Evolutionary conservation across 352 stramenopile species (phyloP), one percentile per base, ranked within the genome.

Genomic region (Pythium insidiosum): DNA sequence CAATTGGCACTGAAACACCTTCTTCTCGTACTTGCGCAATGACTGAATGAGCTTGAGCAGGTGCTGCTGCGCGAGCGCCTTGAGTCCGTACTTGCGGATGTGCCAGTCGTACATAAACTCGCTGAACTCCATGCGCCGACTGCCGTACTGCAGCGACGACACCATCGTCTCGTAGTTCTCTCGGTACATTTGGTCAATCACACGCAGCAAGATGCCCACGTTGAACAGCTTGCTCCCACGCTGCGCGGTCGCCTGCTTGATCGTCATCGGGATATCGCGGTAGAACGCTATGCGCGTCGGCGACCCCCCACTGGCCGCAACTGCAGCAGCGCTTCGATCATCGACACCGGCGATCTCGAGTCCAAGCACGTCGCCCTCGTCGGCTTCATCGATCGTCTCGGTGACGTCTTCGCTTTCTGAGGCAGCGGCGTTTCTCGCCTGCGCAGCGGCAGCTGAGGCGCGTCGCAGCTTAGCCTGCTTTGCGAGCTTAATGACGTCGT

Each of bases 21-120:
- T 84, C 22, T 73, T 72, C 22, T 84, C 70, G 40, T 84, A 62
- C 36, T 84, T 90, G 36, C 75, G 76, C 12, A 90, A 58, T 7
- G 77, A 86, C 57, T 87, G 64, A 39, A 90, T 83, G 23, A 89
- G 51, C 46, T 90, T 90, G 21, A 85, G 61, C 28, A 86, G 35
- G 37, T 88, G 77, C 44, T 82, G 74, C 55, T 86, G 70, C 3
- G 74, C 77, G 19, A 90, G 68, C 5, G 74, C 48, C 50, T 85
- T 87, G 22, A 88, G 70, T 6, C 74, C 74, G 41, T 82, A 82
- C 63, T 89, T 89, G 38, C 77, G 74, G 26, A 87, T 81, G 34
- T 89, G 76, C 77, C 77, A 87, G 50, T 89, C 77, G 52, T 88
- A 88, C 38, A 90, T 68, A 43, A 88, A 90, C 52, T 90, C 74